phyloP scores from a whole-genome alignment of 371 early-diverging fungal species.

The Lichtheimia hyalospora region DNA sequence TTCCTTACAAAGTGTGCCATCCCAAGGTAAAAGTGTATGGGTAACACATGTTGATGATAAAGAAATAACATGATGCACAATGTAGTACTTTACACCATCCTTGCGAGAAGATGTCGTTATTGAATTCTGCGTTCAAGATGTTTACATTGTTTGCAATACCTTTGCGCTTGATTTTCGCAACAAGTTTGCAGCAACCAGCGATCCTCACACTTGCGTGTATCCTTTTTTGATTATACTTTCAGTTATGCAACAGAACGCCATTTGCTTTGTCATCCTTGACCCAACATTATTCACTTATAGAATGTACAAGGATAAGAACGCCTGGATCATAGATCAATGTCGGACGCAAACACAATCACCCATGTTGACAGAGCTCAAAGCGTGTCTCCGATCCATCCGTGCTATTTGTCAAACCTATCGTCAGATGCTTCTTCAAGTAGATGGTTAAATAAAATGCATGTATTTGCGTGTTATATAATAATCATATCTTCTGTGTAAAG shows the following conservation, averaged over 20 bases:
- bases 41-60: not conserved
- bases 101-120: slow-evolving; percentile 42
- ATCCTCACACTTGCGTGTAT: slow-evolving; percentile 12
- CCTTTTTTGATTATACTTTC: not conserved
- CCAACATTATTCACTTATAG: slow-evolving; percentile 12
- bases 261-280: not conserved
- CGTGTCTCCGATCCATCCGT: slow-evolving; percentile 22
- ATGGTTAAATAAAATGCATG: slow-evolving; percentile 1
- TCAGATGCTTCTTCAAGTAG: slow-evolving; percentile 36
- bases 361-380: slow-evolving; percentile 35
- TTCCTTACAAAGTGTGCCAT: slow-evolving; percentile 53
- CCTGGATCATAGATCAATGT: slow-evolving; percentile 30
- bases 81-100: slow-evolving; percentile 41
- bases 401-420: slow-evolving; percentile 34
- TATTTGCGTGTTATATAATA: too few relatives aligned
- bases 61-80: not conserved
- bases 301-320: slow-evolving; percentile 44
- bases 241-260: not conserved
- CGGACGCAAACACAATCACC: slow-evolving; percentile 47
- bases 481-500: too few relatives aligned
- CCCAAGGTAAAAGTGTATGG: slow-evolving; percentile 33
- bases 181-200: slow-evolving; percentile 7
- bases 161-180: slow-evolving; percentile 32
- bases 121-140: slow-evolving; percentile 42
- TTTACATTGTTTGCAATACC: slow-evolving; percentile 37